A percentile compares a stretch with the other conserved stretches of the same genome.
Conservation (phyloP, 2,329 filamentous ascomycete species). For the Coniella vitis region DNA sequence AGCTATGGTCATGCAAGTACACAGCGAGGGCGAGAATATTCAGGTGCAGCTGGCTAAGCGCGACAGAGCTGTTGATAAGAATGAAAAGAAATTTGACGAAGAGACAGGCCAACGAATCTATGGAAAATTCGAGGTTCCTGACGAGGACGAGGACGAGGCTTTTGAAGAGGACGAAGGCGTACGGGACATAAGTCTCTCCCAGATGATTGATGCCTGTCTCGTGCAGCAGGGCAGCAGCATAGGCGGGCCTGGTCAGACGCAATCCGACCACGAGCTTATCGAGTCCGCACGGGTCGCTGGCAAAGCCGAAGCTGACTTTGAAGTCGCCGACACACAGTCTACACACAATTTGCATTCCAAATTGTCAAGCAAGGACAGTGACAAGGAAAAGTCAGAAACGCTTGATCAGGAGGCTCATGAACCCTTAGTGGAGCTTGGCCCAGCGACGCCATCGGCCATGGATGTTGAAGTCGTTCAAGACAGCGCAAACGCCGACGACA, state of each 20-base stretch:
- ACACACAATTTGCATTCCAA: background rate
- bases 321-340: constrained; percentile 12
- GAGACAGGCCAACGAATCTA: constrained; percentile 67
- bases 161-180: constrained; percentile 53
- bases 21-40: constrained; percentile 44
- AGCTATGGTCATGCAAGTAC: constrained; percentile 54
- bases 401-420: background rate
- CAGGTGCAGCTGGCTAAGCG: constrained; percentile 61
- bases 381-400: constrained; percentile 13
- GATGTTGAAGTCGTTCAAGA: background rate
- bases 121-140: constrained; percentile 69
- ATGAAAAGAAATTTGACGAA: constrained; percentile 55
- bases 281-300: background rate
- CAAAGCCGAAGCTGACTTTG: background rate
- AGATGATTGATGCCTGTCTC: constrained; percentile 63
- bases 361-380: constrained; percentile 19
- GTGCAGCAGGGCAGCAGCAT: constrained; percentile 36
- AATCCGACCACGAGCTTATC: background rate
- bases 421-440: constrained; percentile 15
- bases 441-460: background rate
- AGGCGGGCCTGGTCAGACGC: background rate
- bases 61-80: constrained; percentile 52
- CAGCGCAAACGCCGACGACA: constrained; percentile 16
- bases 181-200: constrained; percentile 51
- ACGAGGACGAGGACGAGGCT: constrained; percentile 52